Evolutionary conservation across 176 grass and related monocot genomes (phyloP), one percentile per base, ranked within the genome.

Genomic region (Eragrostis curvula): DNA sequence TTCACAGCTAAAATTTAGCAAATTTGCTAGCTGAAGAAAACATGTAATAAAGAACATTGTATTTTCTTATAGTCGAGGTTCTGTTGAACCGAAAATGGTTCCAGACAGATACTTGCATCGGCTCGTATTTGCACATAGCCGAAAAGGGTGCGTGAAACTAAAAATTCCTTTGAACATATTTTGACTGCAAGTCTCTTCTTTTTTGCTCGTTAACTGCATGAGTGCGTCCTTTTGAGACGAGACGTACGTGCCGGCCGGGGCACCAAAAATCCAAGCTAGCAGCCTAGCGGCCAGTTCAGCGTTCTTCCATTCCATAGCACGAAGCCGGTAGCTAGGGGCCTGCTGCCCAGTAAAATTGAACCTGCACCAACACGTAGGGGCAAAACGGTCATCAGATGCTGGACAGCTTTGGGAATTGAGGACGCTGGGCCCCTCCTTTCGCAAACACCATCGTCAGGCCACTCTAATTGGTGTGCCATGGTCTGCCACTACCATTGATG

Each of bases 401-500:
- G 28, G 72, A 71, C 78, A 68, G 75, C 77, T 83, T 83, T 57
- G 81, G 85, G 81, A 87, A 84, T 71, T 70, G 81, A 81, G 84
- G 69, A 46, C 15, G 72, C 58, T 32, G 81, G 88, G 83, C 10
- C 79, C 62, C 61, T 8, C 79, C 73, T 65, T 79, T 74, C 50
- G 41, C 50, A 79, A 79, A 66, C 79, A 90, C 79, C 86, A 45
- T 47, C 39, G 73, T 72, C 83, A 59, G 77, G 77, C 71, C 66
- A 86, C 84, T 90, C 84, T 62, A 83, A 74, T 87, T 79, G 79
- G 74, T 68, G 83, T 86, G 79, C 84, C 79, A 79, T 17, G 80
- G 84, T 90, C 88, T 90, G 84, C 88, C 88, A 90, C 88, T 90
- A 90, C 45, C 62, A 79, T 43, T 52, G 43, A 43, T 80, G 62